phyloP scores from a whole-genome alignment of 805 yeast species.

The Pichia ethanolica region DNA sequence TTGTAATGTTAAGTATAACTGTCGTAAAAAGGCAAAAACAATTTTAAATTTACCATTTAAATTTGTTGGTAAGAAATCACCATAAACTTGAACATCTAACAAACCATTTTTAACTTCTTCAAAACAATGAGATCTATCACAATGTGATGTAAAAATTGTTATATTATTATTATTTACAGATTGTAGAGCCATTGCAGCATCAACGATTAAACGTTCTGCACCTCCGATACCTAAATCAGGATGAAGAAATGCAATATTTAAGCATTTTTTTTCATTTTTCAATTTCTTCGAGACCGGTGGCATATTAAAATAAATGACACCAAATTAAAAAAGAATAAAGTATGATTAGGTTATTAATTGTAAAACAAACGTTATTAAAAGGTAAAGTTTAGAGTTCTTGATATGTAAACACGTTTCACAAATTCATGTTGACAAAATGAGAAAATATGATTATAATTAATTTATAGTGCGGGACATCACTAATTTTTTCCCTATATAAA shows the following conservation, averaged over 20 bases:
- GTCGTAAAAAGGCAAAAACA: slow-evolving; percentile 77
- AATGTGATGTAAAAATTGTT: slow-evolving; percentile 78
- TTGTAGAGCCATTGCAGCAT: slow-evolving; percentile 85
- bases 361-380: too few relatives aligned
- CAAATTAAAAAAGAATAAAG: too few relatives aligned
- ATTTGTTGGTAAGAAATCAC: slow-evolving; percentile 76
- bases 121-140: slow-evolving; percentile 80
- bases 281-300: background rate
- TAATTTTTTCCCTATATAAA: too few relatives aligned
- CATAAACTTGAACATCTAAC: slow-evolving; percentile 62
- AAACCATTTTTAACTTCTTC: slow-evolving; percentile 68
- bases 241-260: slow-evolving; percentile 72
- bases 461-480: too few relatives aligned
- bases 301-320: background rate
- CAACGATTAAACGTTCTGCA: slow-evolving; percentile 95
- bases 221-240: slow-evolving; percentile 98
- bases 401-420: background rate
- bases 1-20: slow-evolving; percentile 50
- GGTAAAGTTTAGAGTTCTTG: too few relatives aligned
- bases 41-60: slow-evolving; percentile 65
- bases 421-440: too few relatives aligned
- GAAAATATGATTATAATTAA: too few relatives aligned
- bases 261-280: background rate
- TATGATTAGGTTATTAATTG: too few relatives aligned
- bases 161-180: slow-evolving; percentile 42